These are phyloP conservation scores for Phytophthora foliorum DNA, from an alignment of 352 stramenopile genomes.

Conservation along the genomic window DNA sequence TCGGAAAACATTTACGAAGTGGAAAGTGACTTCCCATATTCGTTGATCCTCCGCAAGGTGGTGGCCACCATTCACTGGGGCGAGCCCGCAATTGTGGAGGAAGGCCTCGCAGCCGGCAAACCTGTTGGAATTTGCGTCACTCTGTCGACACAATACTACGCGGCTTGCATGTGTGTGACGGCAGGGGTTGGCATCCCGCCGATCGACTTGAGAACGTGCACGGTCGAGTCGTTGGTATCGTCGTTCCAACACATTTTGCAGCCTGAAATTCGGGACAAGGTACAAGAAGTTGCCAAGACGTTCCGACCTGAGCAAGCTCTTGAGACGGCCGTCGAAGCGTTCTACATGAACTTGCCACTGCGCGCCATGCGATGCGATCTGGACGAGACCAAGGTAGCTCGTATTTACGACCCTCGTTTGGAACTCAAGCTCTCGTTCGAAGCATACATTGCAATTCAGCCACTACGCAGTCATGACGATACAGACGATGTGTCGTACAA, in stretches of 20 bases:
- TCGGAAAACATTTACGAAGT: conserved; percentile 51
- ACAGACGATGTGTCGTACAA: conserved; percentile 44
- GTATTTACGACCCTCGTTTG: conserved; percentile 45
- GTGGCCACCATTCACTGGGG: conserved; percentile 82
- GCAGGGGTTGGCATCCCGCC: conserved; percentile 79
- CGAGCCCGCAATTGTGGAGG: conserved; percentile 81
- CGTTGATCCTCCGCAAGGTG: conserved; percentile 86
- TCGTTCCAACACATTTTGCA: conserved; percentile 71
- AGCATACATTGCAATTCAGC: conserved; percentile 46
- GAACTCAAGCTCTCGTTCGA: conserved; percentile 62
- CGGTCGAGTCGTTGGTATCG: conserved; percentile 58
- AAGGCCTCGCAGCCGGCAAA: conserved; percentile 81
- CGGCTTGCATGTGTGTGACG: conserved; percentile 76
- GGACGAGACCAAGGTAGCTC: conserved; percentile 45
- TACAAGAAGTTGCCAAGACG: conserved; percentile 46
- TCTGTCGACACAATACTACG: conserved; percentile 92
- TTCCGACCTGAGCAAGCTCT: conserved; percentile 78
- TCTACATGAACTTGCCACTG: conserved; percentile 58
- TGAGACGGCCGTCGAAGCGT: conserved; percentile 67
- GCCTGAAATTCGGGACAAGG: conserved; percentile 47
- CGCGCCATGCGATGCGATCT: conserved; percentile 50
- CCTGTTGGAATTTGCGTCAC: conserved; percentile 92
- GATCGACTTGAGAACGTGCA: conserved; percentile 72
- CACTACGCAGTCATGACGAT: conserved; percentile 36
- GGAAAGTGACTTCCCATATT: conserved; percentile 58